phyloP scores from a whole-genome alignment of 2,329 filamentous ascomycete species.

The Cercospora zeina region DNA sequence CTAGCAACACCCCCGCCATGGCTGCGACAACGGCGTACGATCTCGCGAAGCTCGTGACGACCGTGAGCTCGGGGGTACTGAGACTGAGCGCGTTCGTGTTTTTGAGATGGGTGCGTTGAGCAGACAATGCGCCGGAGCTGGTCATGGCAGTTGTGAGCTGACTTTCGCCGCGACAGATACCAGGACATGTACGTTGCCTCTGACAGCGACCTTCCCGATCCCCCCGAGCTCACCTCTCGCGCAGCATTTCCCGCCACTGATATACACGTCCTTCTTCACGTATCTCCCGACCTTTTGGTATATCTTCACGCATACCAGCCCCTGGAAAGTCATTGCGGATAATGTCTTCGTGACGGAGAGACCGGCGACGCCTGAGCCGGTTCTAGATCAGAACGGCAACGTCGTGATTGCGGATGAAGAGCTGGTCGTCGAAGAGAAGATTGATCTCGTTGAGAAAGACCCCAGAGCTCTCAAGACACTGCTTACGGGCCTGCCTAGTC shows the following conservation, averaged over 20 bases:
- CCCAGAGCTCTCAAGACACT: slow-evolving; percentile 64
- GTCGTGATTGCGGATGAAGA: slow-evolving; percentile 48
- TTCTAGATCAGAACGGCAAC: slow-evolving; percentile 34
- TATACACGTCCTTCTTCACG: slow-evolving; percentile 45
- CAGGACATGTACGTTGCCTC: slow-evolving; percentile 39
- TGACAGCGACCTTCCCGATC: not conserved
- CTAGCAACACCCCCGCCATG: not conserved
- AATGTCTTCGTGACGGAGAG: slow-evolving; percentile 44
- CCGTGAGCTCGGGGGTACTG: slow-evolving; percentile 33
- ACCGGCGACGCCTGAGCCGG: slow-evolving; percentile 41
- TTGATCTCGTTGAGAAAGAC: slow-evolving; percentile 60
- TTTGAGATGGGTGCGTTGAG: slow-evolving; percentile 40
- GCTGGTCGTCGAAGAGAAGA: slow-evolving; percentile 63
- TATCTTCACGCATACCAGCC: slow-evolving; percentile 34
- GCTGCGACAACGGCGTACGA: slow-evolving; percentile 11
- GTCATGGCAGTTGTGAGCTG: slow-evolving; percentile 14
- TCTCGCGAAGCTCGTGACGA: slow-evolving; percentile 27
- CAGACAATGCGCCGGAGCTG: slow-evolving; percentile 28
- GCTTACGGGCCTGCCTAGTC: slow-evolving; percentile 72
- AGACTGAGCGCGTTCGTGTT: slow-evolving; percentile 40
- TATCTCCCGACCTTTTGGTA: slow-evolving; percentile 49
- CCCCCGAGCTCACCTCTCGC: slow-evolving; percentile 27
- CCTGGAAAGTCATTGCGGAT: slow-evolving; percentile 40
- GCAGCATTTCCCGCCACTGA: slow-evolving; percentile 38
- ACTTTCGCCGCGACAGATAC: slow-evolving; percentile 35